Evolutionary conservation across 495 filamentous ascomycete genomes (phyloP), one percentile per base, ranked within the genome.

Genomic region (Neurospora sp.): DNA sequence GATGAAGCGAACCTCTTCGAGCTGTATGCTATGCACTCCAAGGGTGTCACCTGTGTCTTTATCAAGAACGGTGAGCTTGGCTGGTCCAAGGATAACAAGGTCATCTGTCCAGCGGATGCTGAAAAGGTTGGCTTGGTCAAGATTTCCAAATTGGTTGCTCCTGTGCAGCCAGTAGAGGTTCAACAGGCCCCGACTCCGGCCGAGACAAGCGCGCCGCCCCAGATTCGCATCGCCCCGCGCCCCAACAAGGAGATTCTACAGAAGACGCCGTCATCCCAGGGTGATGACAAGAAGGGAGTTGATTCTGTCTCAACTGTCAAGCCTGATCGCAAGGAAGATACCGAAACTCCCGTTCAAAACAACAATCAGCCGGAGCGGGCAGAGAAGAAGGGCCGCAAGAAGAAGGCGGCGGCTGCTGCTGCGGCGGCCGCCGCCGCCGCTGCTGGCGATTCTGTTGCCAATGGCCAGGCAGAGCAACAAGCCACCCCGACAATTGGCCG

Each of bases 1-100:
- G 86, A 89, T 24, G 87, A 89, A 19, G 81, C 83, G 5, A 89
- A 86, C 21, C 79, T 97, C 69, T 98, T 98, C 76, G 96, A 98
- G 84, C 88, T 99, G 9, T 99, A 98, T 81, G 92, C 93, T 28
- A 96, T 97, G 91, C 94, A 99, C 81, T 97, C 96, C 9, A 96
- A 93, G 81, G 96, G 96, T 74, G 94, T 98, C 54, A 94, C 93
- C 1, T 93, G 92, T 77, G 76, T 98, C 39, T 90, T 87, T 77
- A 88, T 99, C 77, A 94, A 91, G 80, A 92, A 92, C 80, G 88
- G 90, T 69, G 94, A 98, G 81, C 83, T 99, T 71, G 96, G 96
- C 5, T 98, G 93, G 94, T 90, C 88, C 72, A 83, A 87, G 42
- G 93, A 98, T 40, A 94, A 92, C 81, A 96, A 94, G 81, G 92